phyloP scores from a whole-genome alignment of 1,139 yeast species.

The Schwanniomyces etchellsii region DNA sequence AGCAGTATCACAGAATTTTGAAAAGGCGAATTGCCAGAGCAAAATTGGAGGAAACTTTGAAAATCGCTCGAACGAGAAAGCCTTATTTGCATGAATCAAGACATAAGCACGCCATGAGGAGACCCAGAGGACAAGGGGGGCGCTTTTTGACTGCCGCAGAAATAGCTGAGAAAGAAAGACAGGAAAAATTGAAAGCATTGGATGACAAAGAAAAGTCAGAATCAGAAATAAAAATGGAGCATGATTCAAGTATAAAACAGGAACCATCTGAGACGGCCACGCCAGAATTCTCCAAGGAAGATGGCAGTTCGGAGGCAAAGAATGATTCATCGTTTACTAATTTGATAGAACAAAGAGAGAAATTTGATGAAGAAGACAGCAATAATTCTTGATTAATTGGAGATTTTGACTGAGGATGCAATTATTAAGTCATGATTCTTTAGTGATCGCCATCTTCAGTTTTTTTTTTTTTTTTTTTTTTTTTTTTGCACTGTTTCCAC shows the following conservation, averaged over 20 bases:
- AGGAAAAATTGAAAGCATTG: constrained; percentile 42
- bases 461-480: too few species aligned
- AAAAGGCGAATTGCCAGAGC: constrained; percentile 94
- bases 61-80: constrained; percentile 83
- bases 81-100: constrained; percentile 96
- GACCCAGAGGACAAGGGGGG: constrained; percentile 99
- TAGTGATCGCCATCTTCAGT: too few species aligned
- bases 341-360: too few species aligned
- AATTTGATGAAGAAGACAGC: too few species aligned
- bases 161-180: constrained; percentile 75
- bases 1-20: constrained; percentile 91
- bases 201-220: constrained; percentile 21
- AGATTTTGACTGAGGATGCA: too few species aligned
- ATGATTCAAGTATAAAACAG: neutral
- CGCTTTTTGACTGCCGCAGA: constrained; percentile 95
- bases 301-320: constrained; percentile 2
- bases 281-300: too few species aligned
- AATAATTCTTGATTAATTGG: too few species aligned
- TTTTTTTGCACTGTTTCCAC: too few species aligned
- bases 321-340: too few species aligned
- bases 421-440: too few species aligned
- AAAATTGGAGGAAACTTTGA: constrained; percentile 79
- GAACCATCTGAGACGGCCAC: constrained; percentile 3
- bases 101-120: constrained; percentile 98
- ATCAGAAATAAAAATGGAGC: too few species aligned